Evolutionary conservation across 352 stramenopile species (phyloP).

Genomic region (Pythium brachiatum): DNA sequence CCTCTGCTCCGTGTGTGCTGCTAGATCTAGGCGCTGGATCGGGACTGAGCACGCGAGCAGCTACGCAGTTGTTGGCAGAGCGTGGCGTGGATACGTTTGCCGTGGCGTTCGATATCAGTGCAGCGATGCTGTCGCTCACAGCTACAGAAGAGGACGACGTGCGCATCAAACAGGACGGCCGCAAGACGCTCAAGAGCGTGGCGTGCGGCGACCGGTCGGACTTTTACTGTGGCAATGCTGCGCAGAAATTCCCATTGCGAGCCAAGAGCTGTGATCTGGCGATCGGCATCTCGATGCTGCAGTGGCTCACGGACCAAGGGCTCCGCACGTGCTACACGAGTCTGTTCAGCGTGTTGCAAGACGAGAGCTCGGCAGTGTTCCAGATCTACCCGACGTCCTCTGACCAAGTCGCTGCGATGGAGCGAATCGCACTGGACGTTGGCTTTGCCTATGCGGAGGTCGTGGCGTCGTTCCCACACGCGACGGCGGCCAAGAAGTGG

Average conservation of each 20-base stretch:
- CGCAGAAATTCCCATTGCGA: conserved; percentile 58
- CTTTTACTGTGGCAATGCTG: conserved; percentile 71
- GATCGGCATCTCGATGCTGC: conserved; percentile 82
- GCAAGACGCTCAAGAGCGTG: conserved; percentile 12
- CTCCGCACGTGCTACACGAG: conserved; percentile 61
- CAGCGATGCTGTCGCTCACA: conserved; percentile 64
- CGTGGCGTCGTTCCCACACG: conserved; percentile 71
- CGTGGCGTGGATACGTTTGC: conserved; percentile 32
- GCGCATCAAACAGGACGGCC: conserved; percentile 18
- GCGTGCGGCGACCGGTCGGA: conserved; percentile 11
- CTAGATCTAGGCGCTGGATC: conserved; percentile 73
- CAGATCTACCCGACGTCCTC: conserved; percentile 64
- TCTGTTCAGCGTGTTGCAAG: conserved; percentile 34
- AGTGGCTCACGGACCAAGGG: conserved; percentile 67
- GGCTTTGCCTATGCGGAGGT: conserved; percentile 54
- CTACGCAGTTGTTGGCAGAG: conserved; percentile 46
- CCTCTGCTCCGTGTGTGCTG: conserved; percentile 24
- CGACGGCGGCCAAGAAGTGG: conserved; percentile 73
- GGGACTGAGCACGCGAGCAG: conserved; percentile 59
- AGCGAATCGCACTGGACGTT: conserved; percentile 36
- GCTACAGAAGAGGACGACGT: neutral
- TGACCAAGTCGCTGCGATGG: conserved; percentile 61
- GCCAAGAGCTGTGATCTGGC: conserved; percentile 36
- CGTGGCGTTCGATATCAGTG: conserved; percentile 76
- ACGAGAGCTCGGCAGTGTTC: conserved; percentile 40